Evolutionary conservation across 2,329 filamentous ascomycete species (phyloP).

Genomic region (Sporothrix globosa): DNA sequence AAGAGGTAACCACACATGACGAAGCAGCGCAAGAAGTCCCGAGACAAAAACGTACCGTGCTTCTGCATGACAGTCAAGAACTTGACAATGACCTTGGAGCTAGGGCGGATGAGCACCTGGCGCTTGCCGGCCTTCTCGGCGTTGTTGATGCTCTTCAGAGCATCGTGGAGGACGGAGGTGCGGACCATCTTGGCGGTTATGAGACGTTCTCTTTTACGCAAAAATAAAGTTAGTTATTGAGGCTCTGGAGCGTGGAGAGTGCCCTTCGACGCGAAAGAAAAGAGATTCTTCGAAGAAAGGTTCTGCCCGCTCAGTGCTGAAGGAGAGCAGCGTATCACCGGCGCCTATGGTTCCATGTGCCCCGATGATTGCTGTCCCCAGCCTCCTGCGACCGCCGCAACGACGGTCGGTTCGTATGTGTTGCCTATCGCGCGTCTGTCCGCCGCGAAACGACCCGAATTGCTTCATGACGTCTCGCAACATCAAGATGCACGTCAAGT

Average conservation of each 20-base stretch:
- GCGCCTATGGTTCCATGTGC: constrained; percentile 25
- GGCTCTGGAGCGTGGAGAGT: constrained; percentile 69
- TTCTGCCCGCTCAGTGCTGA: constrained; percentile 70
- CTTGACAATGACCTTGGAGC: constrained; percentile 99
- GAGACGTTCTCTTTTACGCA: constrained; percentile 49
- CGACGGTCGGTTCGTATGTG: constrained; percentile 26
- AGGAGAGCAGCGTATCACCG: constrained; percentile 65
- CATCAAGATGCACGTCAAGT: constrained; percentile 18
- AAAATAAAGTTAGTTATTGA: constrained; percentile 62
- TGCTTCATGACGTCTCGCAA: constrained; percentile 7
- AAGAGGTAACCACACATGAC: constrained; percentile 21
- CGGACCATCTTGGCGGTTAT: constrained; percentile 90
- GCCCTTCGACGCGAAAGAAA: constrained; percentile 53
- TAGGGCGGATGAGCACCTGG: constrained; percentile 96
- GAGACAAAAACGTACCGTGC: constrained; percentile 74
- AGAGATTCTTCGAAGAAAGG: constrained; percentile 52
- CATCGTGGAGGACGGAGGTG: constrained; percentile 99
- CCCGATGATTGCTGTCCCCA: constrained; percentile 63
- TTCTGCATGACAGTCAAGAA: constrained; percentile 99
- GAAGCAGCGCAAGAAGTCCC: constrained; percentile 3
- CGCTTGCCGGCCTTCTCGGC: constrained; percentile 99
- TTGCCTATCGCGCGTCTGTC: constrained; percentile 8
- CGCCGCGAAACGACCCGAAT: constrained; percentile 8
- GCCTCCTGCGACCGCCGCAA: constrained; percentile 48
- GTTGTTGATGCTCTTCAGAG: constrained; percentile 99